These are phyloP conservation scores for Hymenoscyphus fraxineus DNA, from an alignment of 2,329 filamentous ascomycete species.

Conservation along the genomic window DNA sequence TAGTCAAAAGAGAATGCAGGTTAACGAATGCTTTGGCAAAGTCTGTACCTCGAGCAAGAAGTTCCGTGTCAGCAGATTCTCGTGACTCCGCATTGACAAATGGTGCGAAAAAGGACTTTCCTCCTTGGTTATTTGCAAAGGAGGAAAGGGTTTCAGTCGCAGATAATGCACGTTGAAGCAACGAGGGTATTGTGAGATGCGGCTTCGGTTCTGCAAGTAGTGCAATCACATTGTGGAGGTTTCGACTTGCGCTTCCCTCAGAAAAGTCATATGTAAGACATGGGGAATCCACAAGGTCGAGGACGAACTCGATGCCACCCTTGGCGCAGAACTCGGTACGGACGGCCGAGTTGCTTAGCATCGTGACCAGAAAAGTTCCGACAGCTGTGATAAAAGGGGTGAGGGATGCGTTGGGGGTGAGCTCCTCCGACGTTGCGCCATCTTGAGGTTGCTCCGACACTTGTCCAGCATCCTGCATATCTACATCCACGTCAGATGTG, in stretches of 20 bases:
- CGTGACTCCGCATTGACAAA: constrained; percentile 49
- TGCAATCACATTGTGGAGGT: constrained; percentile 70
- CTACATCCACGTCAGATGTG: constrained; percentile 61
- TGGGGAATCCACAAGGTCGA: constrained; percentile 79
- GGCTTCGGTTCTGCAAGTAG: constrained; percentile 77
- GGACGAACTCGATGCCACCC: constrained; percentile 76
- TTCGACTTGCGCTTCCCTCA: constrained; percentile 62
- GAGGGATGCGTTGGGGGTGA: constrained; percentile 27
- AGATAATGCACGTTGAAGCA: constrained; percentile 70
- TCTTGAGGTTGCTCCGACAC: background rate
- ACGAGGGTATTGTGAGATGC: constrained; percentile 74
- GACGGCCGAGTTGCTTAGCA: constrained; percentile 32
- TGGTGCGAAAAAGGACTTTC: constrained; percentile 64
- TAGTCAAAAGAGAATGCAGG: constrained; percentile 70
- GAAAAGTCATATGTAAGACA: constrained; percentile 73
- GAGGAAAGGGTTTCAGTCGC: constrained; percentile 66
- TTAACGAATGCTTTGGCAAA: constrained; percentile 75
- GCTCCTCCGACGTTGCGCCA: constrained; percentile 19
- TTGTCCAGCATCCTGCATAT: constrained; percentile 57
- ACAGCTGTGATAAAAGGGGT: constrained; percentile 66
- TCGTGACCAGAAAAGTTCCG: constrained; percentile 64
- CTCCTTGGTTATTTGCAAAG: constrained; percentile 51
- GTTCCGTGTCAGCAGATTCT: constrained; percentile 38
- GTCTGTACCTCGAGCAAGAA: constrained; percentile 63
- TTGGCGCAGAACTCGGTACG: constrained; percentile 63